A percentile compares a stretch with the other conserved stretches of the same genome.
phyloP scores from a whole-genome alignment of 108 stramenopile species.

The Cyclotella distinguenda region DNA sequence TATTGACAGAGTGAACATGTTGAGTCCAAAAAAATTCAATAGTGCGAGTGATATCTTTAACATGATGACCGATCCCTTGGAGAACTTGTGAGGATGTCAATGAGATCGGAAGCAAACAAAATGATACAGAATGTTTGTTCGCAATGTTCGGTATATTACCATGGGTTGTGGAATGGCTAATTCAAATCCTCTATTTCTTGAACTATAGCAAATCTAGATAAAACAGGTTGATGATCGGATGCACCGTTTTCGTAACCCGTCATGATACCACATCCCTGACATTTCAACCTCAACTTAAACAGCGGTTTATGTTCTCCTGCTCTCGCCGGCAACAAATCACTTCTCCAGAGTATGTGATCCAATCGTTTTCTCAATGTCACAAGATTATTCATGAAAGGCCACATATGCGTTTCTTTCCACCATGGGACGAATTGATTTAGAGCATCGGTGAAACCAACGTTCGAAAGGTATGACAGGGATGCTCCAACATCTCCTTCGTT shows the following conservation, averaged over 20 bases:
- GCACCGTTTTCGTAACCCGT: conserved; percentile 40
- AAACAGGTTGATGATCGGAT: conserved; percentile 46
- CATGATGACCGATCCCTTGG: conserved; percentile 27
- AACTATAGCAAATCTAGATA: conserved; percentile 35
- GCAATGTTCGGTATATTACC: too few species aligned
- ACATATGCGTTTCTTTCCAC: conserved; percentile 42
- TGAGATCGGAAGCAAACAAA: neutral
- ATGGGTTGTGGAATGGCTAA: too few species aligned
- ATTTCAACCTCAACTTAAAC: conserved; percentile 1
- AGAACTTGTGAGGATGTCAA: conserved; percentile 11
- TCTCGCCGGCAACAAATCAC: neutral
- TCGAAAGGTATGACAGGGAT: conserved; percentile 26
- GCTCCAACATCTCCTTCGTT: conserved; percentile 32
- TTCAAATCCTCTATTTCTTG: too few species aligned
- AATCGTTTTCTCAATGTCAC: conserved; percentile 41
- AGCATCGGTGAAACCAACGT: conserved; percentile 31
- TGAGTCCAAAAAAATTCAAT: conserved; percentile 35
- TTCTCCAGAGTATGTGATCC: conserved; percentile 43
- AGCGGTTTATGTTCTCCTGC: neutral
- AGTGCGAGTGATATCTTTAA: conserved; percentile 29
- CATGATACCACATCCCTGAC: conserved; percentile 37
- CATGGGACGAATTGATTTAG: conserved; percentile 26
- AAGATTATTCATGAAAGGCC: conserved; percentile 29
- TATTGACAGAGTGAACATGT: conserved; percentile 12
- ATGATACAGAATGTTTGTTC: neutral